phyloP scores from a whole-genome alignment of 1,284 basidiomycete genomes.

The Meira miltonrushii region DNA sequence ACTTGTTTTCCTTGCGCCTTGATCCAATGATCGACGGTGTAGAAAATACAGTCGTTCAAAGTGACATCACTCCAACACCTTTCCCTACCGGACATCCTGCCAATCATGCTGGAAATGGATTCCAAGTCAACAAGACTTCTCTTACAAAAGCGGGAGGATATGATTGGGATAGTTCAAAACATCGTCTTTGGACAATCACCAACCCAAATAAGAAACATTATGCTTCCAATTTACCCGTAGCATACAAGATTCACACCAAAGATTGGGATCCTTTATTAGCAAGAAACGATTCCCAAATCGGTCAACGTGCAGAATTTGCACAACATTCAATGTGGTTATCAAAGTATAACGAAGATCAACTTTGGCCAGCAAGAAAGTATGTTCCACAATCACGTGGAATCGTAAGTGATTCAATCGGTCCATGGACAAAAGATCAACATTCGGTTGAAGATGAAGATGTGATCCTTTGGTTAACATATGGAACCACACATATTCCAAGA shows the following conservation, averaged over 20 bases:
- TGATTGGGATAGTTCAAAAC: constrained; percentile 62
- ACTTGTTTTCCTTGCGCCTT: constrained; percentile 68
- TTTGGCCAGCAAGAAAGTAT: constrained; percentile 81
- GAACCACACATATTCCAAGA: constrained; percentile 63
- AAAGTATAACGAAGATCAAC: constrained; percentile 64
- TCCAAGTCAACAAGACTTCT: constrained; percentile 64
- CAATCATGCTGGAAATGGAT: constrained; percentile 56
- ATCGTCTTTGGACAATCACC: constrained; percentile 72
- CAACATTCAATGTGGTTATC: constrained; percentile 68
- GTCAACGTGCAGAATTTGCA: constrained; percentile 70
- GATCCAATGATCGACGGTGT: constrained; percentile 89
- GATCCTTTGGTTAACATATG: constrained; percentile 70
- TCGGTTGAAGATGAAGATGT: constrained; percentile 70
- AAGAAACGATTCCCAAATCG: constrained; percentile 68
- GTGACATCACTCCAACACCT: constrained; percentile 59
- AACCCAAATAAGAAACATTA: constrained; percentile 55
- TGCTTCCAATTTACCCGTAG: constrained; percentile 58
- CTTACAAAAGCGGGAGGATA: constrained; percentile 62
- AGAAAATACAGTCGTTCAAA: constrained; percentile 64
- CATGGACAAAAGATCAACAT: constrained; percentile 61
- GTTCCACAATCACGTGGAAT: constrained; percentile 61
- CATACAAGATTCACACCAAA: constrained; percentile 65
- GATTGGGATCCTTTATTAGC: constrained; percentile 66
- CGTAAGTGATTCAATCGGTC: constrained; percentile 63
- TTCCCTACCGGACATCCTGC: constrained; percentile 64